Base-by-base conservation (phyloP, 108 stramenopile species). In the Skeletonema menzelii region DNA sequence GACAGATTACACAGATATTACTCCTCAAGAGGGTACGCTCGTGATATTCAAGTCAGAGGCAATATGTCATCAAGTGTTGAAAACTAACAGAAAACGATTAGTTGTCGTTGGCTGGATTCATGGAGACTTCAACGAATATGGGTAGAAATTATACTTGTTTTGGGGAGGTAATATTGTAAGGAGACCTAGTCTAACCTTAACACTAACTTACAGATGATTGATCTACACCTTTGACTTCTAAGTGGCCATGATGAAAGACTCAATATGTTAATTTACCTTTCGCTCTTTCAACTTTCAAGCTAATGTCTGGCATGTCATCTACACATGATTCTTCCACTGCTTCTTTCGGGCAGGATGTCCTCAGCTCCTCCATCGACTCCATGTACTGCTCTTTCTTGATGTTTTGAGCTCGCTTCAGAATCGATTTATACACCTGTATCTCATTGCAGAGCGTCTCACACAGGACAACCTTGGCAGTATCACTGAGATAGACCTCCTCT, bases 401-500 rank as follows among this genome's bases (percentile, higher is more conserved):
- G 35, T 84, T 84, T 42, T 49, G 27, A n/a, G 78, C 83, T 30
- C 19, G 27, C n/a, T 27, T 40, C 12, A 80, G 30, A 40, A 84
- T 60, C 10, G 60, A 27, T 37, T 80, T 84, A 63, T 84, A 84
- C 14, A 80, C 19, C 59, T 84, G 83, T 56, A 84, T 84, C 49
- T 84, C 83, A 56, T 80, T 76, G 64, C 83, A 84, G 3, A 84
- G 56, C 15, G 44, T 63, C 17, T 37, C 70, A 57, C 83, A 84
- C 13, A 84, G 46, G 11, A 42, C 67, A 26, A 72, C 55, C 56
- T 71, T 80, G 15, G 73, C 73, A 5, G 68, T 66, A 53, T 76
- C 78, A 19, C 69, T 66, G 2, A 72, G 69, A 57, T 72, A 80
- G 31, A 77, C 20, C 35, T 80, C 79, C 13, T 42, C 67, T 12